phyloP scores from a whole-genome alignment of 2,329 filamentous ascomycete species.

The Ophiostoma ulmi region DNA sequence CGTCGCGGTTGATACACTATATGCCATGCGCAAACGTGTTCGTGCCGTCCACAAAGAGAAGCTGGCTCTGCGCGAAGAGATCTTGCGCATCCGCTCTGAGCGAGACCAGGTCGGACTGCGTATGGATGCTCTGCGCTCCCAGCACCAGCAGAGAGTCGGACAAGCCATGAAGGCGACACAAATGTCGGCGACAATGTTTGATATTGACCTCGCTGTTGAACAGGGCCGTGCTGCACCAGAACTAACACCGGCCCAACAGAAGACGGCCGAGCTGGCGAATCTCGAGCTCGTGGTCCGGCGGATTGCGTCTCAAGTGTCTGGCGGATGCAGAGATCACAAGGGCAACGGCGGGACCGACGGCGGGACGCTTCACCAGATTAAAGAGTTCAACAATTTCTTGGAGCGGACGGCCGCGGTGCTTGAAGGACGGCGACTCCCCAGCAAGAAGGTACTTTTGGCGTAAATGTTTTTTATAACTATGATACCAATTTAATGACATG shows the following conservation, averaged over 20 bases:
- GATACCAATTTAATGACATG: not conserved
- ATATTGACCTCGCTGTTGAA: constrained; percentile 53
- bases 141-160: constrained; percentile 52
- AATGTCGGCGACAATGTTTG: constrained; percentile 55
- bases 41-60: constrained; percentile 54
- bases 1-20: constrained; percentile 55
- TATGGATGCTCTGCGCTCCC: constrained; percentile 58
- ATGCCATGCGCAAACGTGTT: constrained; percentile 54
- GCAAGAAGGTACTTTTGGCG: not conserved
- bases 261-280: constrained; percentile 49
- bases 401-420: constrained; percentile 55
- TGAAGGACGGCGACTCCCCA: constrained; percentile 36
- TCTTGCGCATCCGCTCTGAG: constrained; percentile 55
- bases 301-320: constrained; percentile 51
- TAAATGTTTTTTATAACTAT: not conserved
- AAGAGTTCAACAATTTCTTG: constrained; percentile 58
- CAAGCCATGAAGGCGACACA: constrained; percentile 48
- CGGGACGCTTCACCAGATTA: constrained; percentile 49
- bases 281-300: constrained; percentile 54
- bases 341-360: constrained; percentile 43
- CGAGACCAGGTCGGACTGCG: constrained; percentile 57
- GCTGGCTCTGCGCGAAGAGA: constrained; percentile 52
- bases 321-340: constrained; percentile 36
- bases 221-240: constrained; percentile 43
- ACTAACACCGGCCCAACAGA: constrained; percentile 41